Evolutionary conservation across 768 basidiomycete species (phyloP).

Genomic region (Boletus speciosus): DNA sequence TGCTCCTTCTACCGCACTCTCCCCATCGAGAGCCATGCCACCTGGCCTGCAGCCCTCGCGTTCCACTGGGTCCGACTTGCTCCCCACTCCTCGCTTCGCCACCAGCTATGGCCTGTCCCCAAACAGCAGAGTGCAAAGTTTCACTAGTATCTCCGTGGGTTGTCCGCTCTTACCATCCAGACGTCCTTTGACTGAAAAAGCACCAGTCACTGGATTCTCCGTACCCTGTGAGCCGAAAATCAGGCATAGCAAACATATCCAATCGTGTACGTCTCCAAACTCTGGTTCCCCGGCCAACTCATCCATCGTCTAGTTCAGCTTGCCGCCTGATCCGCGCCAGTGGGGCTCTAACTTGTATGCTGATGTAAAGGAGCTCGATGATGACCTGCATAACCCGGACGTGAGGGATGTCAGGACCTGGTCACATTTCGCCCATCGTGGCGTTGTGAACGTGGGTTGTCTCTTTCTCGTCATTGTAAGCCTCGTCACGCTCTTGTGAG

Average conservation of each 20-base stretch:
- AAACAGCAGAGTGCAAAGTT: constrained; percentile 24
- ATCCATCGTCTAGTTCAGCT: constrained; percentile 47
- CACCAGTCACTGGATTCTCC: constrained; percentile 28
- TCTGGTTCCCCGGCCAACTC: background rate
- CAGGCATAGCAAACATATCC: constrained; percentile 36
- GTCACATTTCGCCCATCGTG: constrained; percentile 53
- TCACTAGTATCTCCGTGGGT: constrained; percentile 25
- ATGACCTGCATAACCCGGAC: constrained; percentile 70
- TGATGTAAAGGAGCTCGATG: constrained; percentile 60
- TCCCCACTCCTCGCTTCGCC: constrained; percentile 3
- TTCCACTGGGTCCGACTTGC: constrained; percentile 13
- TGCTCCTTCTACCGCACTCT: background rate
- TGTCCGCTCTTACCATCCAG: background rate
- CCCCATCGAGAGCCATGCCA: constrained; percentile 16
- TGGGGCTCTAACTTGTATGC: constrained; percentile 63
- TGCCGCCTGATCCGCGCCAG: constrained; percentile 59
- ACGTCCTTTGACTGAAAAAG: background rate
- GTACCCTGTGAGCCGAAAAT: constrained; percentile 43
- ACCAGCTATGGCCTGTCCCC: constrained; percentile 10
- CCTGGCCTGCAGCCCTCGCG: background rate
- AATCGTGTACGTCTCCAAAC: constrained; percentile 37
- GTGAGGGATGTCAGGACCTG: constrained; percentile 28
- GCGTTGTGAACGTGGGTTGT: constrained; percentile 71
- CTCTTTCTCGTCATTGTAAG: constrained; percentile 49
- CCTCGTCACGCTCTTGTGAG: constrained; percentile 60